Evolutionary conservation across 495 filamentous ascomycete species (phyloP).

Genomic region (Podospora appendiculata): DNA sequence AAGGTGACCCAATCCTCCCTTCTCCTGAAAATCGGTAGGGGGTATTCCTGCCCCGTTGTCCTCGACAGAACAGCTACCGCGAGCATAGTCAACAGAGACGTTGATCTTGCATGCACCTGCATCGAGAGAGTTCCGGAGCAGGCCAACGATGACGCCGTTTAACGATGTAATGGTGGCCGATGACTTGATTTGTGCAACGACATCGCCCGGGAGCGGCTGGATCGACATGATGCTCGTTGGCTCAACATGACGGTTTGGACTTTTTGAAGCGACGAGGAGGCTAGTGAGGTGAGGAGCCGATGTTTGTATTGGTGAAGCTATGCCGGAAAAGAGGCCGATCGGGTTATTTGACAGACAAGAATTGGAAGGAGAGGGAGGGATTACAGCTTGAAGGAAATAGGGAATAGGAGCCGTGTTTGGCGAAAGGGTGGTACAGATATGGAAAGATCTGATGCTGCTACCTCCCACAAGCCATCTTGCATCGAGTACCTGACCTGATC

Average conservation of each 20-base stretch:
- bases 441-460: too few species aligned
- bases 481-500: too few species aligned
- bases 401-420: too few species aligned
- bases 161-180: slow-evolving; percentile 71
- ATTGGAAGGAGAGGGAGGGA: too few species aligned
- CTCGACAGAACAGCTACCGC: slow-evolving; percentile 76
- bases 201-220: slow-evolving; percentile 62
- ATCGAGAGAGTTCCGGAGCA: slow-evolving; percentile 86
- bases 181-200: slow-evolving; percentile 80
- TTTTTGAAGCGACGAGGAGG: neutral
- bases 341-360: too few species aligned
- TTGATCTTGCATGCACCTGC: slow-evolving; percentile 63
- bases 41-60: slow-evolving; percentile 81
- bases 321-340: too few species aligned
- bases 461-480: too few species aligned
- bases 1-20: slow-evolving; percentile 65
- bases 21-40: slow-evolving; percentile 59
- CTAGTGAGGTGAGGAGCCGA: too few species aligned
- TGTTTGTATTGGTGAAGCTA: too few species aligned
- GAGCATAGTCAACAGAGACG: slow-evolving; percentile 64
- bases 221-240: slow-evolving; percentile 48
- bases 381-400: too few species aligned
- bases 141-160: slow-evolving; percentile 60
- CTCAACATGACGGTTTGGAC: slow-evolving; percentile 6
- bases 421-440: too few species aligned